phyloP scores from a whole-genome alignment of 2,329 filamentous ascomycete species.

The Ascocoryne sarcoides region DNA sequence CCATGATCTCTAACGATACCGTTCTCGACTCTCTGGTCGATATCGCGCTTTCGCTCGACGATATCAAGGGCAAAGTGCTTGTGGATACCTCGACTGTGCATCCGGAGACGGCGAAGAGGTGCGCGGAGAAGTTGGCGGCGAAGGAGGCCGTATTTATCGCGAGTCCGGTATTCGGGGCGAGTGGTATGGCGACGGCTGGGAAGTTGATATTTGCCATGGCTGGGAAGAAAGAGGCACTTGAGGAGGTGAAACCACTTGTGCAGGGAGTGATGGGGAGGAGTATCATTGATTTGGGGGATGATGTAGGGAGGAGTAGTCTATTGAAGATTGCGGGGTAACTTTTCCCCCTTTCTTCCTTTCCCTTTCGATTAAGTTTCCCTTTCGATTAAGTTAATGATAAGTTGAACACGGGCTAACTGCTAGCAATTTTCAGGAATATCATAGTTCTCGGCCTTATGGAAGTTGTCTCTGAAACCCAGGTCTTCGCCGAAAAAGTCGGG shows the following conservation, averaged over 20 bases:
- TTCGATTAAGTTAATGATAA: neutral
- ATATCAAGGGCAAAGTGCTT: conserved; percentile 26
- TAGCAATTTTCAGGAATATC: too few relatives aligned
- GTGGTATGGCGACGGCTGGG: conserved; percentile 34
- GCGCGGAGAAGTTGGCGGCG: conserved; percentile 28
- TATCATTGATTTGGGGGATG: conserved; percentile 35
- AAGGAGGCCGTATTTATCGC: conserved; percentile 29
- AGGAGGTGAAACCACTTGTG: conserved; percentile 32
- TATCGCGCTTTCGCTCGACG: conserved; percentile 21
- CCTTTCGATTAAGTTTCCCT: too few relatives aligned
- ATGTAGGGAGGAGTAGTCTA: conserved; percentile 33
- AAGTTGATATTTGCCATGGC: conserved; percentile 38
- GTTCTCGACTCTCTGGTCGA: conserved; percentile 25
- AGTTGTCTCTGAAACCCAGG: conserved; percentile 36
- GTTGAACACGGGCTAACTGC: too few relatives aligned
- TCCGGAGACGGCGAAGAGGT: conserved; percentile 27
- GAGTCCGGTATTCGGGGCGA: conserved; percentile 36
- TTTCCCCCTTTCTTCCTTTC: too few relatives aligned
- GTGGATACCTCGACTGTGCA: conserved; percentile 29
- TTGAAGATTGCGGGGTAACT: conserved; percentile 36
- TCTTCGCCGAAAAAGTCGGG: conserved; percentile 37
- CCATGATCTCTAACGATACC: conserved; percentile 31
- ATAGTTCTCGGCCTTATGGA: conserved; percentile 36
- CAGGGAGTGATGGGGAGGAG: conserved; percentile 35
- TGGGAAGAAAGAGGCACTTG: conserved; percentile 29